Evolutionary conservation across 225 moss, liverwort and hornwort species (phyloP).

Genomic region (Polytrichum formosum): DNA sequence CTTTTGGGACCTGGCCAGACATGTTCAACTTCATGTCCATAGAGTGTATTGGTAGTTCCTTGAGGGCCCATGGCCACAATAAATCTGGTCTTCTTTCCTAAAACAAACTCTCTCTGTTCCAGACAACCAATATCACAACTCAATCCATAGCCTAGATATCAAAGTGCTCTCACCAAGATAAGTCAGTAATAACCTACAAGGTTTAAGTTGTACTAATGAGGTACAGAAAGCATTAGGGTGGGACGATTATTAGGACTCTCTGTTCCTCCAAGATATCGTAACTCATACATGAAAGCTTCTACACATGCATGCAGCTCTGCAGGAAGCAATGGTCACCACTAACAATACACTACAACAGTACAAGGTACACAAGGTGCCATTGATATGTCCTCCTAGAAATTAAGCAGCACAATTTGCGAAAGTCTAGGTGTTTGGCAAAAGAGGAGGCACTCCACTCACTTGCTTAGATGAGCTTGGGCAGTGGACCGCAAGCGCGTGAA

Average conservation of each 20-base stretch:
- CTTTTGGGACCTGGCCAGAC: not conserved
- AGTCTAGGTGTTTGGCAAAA: constrained; percentile 5
- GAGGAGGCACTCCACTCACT: constrained; percentile 58
- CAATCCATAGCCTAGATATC: not conserved
- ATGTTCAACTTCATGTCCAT: not conserved
- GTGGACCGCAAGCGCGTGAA: constrained; percentile 56
- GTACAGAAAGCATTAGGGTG: not conserved
- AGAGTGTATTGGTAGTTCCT: no score
- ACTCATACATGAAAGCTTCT: not conserved
- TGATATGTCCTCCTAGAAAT: no score
- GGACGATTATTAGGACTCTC: not conserved
- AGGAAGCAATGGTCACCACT: no score
- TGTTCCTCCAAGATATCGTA: no score
- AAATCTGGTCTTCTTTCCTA: no score
- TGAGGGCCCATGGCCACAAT: no score
- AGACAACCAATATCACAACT: no score
- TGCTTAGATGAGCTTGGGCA: constrained; percentile 68
- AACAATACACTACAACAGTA: not conserved
- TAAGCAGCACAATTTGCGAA: no score
- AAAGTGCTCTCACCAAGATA: not conserved
- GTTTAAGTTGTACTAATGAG: not conserved
- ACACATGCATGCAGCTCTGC: no score
- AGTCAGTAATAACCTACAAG: not conserved
- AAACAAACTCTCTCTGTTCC: no score
- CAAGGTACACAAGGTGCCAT: not conserved